Base-by-base conservation (phyloP, 345 rosid genomes). In the Mangifera indica region DNA sequence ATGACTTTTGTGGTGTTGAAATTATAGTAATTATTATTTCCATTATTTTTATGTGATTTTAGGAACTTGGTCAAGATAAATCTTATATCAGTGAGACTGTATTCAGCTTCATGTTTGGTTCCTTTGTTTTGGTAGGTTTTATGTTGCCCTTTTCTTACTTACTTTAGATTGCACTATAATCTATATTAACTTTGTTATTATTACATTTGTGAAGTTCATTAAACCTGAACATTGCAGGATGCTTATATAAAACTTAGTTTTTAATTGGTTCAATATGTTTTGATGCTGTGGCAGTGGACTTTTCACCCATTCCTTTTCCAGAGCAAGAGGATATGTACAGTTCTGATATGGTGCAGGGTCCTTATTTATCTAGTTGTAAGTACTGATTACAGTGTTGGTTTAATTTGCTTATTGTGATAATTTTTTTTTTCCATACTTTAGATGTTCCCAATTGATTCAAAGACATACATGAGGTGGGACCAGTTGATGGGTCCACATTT, bases 291-390 rank as follows among this genome's bases (percentile, higher is more conserved):
- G 81, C 87, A 92, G 96, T 92, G 97, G 93, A 92, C 92, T 18
- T 80, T 88, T 74, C 90, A 92, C 72, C 96, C 96, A 9, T 92
- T 92, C 80, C 66, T 92, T 74, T 78, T 77, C 74, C 89, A 87
- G 78, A 84, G 69, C 85, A 89, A 92, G 73, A 89, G 78, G 81
- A 83, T 92, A 65, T 86, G 83, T 77, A 89, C 96, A 21, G 96
- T 89, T 83, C 79, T 90, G 63, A 78, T 89, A 32, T 88, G 97
- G 97, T 88, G 93, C 81, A 83, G 93, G 81, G 86, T 88, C 82
- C 81, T 91, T 67, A 88, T 87, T 52, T 92, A 82, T 86, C 74
- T 89, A 84, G 92, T 87, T 59, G 97, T 91, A 83, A 87, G 93
- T 81, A 34, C 46, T 25, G 4, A 17, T 72, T 51, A 49, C 51